phyloP scores from a whole-genome alignment of 2,329 filamentous ascomycete species.

The Fusarium nanum region DNA sequence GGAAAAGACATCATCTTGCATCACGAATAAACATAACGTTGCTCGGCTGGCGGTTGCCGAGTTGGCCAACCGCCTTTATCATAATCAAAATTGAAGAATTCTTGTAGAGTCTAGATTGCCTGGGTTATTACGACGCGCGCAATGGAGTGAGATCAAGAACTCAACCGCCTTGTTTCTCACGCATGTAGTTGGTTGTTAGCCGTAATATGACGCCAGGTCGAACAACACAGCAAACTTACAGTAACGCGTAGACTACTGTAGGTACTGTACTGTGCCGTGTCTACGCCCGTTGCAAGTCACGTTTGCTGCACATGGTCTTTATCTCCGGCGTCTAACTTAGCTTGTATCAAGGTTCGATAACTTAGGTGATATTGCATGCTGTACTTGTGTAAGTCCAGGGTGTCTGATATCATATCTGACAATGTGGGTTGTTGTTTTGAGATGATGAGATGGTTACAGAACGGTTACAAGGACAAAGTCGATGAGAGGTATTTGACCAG shows the following conservation, averaged over 20 bases:
- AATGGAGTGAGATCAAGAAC: conserved; percentile 6
- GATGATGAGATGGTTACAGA: background rate
- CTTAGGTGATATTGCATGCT: background rate
- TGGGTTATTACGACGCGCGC: background rate
- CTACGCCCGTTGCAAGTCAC: conserved; percentile 27
- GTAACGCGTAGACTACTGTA: background rate
- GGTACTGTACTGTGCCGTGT: background rate
- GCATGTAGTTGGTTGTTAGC: conserved; percentile 1
- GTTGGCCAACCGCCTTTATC: conserved; percentile 22
- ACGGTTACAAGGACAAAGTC: background rate
- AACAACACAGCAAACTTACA: background rate
- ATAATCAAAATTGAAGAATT: conserved; percentile 7
- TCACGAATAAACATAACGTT: conserved; percentile 6
- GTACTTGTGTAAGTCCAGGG: background rate
- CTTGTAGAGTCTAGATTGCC: background rate
- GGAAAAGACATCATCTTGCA: conserved; percentile 11
- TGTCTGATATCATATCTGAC: background rate
- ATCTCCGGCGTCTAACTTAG: conserved; percentile 19
- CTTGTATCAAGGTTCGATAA: conserved; percentile 11
- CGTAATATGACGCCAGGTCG: background rate
- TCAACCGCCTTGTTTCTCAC: conserved; percentile 15
- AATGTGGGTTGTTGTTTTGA: background rate
- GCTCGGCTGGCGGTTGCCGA: conserved; percentile 32
- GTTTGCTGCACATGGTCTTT: conserved; percentile 33
- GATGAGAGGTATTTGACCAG: conserved; percentile 1